Conservation (phyloP, 768 basidiomycete species). For the Collybiopsis confluens region DNA sequence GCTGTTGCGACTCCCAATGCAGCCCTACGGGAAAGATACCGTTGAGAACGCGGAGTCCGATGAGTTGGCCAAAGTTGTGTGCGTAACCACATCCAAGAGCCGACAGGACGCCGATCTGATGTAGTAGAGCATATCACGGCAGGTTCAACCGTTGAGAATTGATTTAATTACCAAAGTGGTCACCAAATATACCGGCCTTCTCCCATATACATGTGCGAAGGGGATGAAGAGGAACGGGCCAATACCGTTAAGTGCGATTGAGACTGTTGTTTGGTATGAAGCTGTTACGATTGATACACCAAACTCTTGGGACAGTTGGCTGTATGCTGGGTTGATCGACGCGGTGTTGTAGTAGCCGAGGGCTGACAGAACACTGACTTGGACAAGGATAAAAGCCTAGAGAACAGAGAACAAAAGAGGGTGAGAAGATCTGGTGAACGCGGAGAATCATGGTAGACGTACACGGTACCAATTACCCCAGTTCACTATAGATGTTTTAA, state of each 20-base stretch:
- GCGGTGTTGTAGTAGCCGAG: conserved; percentile 4
- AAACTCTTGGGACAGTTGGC: conserved; percentile 1
- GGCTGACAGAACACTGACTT: conserved; percentile 1
- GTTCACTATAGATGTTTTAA: not conserved
- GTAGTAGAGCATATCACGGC: too few species aligned
- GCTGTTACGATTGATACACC: conserved; percentile 3
- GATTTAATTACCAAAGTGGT: not conserved
- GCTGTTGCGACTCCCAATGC: conserved; percentile 7
- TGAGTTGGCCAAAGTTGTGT: conserved; percentile 2
- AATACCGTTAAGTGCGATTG: conserved; percentile 1
- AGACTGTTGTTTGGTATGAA: conserved; percentile 4
- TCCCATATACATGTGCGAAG: conserved; percentile 1
- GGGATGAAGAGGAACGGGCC: conserved; percentile 7
- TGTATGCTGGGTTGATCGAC: conserved; percentile 1
- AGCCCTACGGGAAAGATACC: conserved; percentile 6
- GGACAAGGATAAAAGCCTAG: conserved; percentile 2
- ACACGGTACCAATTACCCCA: conserved; percentile 3
- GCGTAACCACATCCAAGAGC: conserved; percentile 4
- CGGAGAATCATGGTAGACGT: not conserved
- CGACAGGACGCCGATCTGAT: not conserved
- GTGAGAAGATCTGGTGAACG: not conserved
- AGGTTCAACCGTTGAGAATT: too few species aligned
- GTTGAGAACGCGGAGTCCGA: not conserved
- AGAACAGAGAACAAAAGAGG: not conserved
- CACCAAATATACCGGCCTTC: conserved; percentile 1